Evolutionary conservation across 176 grass and related monocot species (phyloP), one percentile per base, ranked within the genome.

Genomic region (Luzula sylvatica): DNA sequence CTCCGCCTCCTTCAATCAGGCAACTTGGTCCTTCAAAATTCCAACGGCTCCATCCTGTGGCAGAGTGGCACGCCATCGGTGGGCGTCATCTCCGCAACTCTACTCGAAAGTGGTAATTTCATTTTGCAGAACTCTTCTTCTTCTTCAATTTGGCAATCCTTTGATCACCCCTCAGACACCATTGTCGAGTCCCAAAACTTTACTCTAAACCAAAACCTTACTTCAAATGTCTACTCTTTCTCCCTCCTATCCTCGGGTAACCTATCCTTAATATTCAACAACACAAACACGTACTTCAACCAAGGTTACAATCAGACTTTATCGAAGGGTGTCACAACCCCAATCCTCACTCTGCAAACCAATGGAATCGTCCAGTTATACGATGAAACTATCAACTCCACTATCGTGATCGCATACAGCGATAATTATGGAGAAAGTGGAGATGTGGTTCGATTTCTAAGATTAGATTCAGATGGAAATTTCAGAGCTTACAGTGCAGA

Each of bases 361-460:
- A 86, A 90, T 51, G 92, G 92, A 39, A 90, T 98, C 62, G 65
- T 90, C 1, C 85, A 86, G 4, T 57, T 98, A 15, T 70, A 65
- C 11, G 92, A 98, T 50, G 17, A 53, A 4, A 42, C 56, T 4
- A 65, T 86, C n/a, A 7, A 21, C 11, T 46, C 81, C 9, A 51
- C 81, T 3, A 81, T 87, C 8, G 78, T 72, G 20, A 83, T 98
- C 20, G 85, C 92, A 5, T 90, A 98, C 46, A 98, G 92, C 72
- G 82, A 82, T 65, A 88, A 98, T 49, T 98, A 90, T 38, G 92
- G 85, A 21, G 92, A 98, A 69, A 86, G 67, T 50, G 51, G 71
- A 38, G 41, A 56, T 75, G 78, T 82, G 64, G 19, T 90, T 57
- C 77, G 92, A 1, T 98, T 90, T 63, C 46, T 98, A 38, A 66